Conservation (phyloP, 108 stramenopile species). For the Cyclotella sp. region DNA sequence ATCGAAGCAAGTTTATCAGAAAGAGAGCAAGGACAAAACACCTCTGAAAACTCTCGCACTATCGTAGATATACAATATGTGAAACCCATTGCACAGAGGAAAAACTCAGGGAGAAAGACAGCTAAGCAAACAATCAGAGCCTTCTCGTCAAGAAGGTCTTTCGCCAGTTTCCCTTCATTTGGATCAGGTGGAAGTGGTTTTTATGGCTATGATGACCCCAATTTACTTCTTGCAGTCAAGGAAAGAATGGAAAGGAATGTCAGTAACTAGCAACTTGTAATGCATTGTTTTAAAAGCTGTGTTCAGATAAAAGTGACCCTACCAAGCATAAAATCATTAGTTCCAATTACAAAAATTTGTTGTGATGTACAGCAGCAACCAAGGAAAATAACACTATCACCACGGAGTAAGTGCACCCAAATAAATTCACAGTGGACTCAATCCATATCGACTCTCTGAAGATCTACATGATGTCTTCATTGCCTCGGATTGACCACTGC, state of each 20-base stretch:
- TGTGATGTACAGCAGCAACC: not conserved
- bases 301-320: too few species aligned
- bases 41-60: not conserved
- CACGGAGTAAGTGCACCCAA: not conserved
- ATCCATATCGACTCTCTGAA: too few species aligned
- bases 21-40: not conserved
- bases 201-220: constrained; percentile 20
- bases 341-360: not conserved
- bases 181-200: constrained; percentile 2
- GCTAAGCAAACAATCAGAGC: constrained; percentile 13
- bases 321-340: too few species aligned
- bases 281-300: too few species aligned
- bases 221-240: constrained; percentile 3
- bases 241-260: constrained; percentile 6
- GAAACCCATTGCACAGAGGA: not conserved
- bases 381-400: not conserved
- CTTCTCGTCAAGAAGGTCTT: constrained; percentile 20
- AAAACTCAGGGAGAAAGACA: constrained; percentile 7
- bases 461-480: too few species aligned
- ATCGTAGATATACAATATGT: not conserved
- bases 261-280: too few species aligned
- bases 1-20: not conserved
- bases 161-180: constrained; percentile 20
- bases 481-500: too few species aligned
- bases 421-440: too few species aligned